A percentile compares a stretch with the other conserved stretches of the same genome.
phyloP scores from a whole-genome alignment of 2,329 filamentous ascomycete species.

The Pseudocercospora macadamiae region DNA sequence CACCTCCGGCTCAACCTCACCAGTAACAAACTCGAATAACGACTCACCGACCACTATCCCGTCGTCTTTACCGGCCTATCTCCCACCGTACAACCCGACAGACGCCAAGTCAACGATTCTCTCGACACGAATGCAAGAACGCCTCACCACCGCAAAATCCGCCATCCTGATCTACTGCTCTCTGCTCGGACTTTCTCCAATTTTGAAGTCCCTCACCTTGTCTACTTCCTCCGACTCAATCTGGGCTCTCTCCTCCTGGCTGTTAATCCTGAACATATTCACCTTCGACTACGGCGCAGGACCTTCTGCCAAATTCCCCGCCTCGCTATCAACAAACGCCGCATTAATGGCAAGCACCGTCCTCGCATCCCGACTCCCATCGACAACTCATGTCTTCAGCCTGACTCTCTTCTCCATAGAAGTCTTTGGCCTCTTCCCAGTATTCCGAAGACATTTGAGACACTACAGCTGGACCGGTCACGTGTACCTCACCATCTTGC shows the following conservation, averaged over 20 bases:
- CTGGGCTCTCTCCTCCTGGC: constrained; percentile 93
- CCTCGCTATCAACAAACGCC: constrained; percentile 87
- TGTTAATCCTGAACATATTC: constrained; percentile 93
- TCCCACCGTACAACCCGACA: constrained; percentile 38
- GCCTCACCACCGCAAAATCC: constrained; percentile 84
- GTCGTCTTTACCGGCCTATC: constrained; percentile 23
- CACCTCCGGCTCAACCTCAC: background rate
- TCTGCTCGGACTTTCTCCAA: constrained; percentile 87
- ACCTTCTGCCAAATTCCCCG: constrained; percentile 65
- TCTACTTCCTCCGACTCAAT: constrained; percentile 94
- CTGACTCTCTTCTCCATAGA: constrained; percentile 95
- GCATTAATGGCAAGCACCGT: constrained; percentile 96
- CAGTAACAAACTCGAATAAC: background rate
- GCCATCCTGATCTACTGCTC: constrained; percentile 91
- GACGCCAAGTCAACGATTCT: constrained; percentile 40
- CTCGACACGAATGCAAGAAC: constrained; percentile 62
- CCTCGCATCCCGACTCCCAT: constrained; percentile 83
- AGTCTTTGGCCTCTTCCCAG: constrained; percentile 96
- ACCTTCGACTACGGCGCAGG: constrained; percentile 94
- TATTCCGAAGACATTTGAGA: constrained; percentile 86
- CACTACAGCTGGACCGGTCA: constrained; percentile 83
- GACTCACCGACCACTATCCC: constrained; percentile 8
- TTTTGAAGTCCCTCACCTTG: constrained; percentile 91
- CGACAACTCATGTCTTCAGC: constrained; percentile 91
- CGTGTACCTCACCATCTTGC: constrained; percentile 70